A percentile compares a stretch with the other conserved stretches of the same genome.
phyloP scores from a whole-genome alignment of 1,139 yeast genomes.

The Hemisphaericaspora xylofermentans region DNA sequence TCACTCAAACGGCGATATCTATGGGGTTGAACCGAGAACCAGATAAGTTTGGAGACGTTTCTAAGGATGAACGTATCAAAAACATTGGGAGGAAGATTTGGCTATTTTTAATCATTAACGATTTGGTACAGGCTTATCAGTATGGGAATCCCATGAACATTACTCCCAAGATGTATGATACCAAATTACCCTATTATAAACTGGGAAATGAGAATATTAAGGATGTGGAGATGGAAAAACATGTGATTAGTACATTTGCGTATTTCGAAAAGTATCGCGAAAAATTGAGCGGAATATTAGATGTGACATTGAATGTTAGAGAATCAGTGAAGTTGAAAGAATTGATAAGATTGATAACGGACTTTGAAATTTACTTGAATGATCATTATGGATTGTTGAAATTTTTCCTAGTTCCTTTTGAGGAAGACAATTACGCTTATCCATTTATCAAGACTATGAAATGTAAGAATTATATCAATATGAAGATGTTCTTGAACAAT shows the following conservation, averaged over 20 bases:
- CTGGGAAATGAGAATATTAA: slow-evolving; percentile 31
- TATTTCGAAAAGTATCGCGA: slow-evolving; percentile 25
- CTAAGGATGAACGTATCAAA: slow-evolving; percentile 26
- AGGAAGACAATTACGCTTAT: slow-evolving; percentile 21
- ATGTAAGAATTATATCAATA: slow-evolving; percentile 31
- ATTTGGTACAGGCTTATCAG: slow-evolving; percentile 26
- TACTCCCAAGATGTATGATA: slow-evolving; percentile 23
- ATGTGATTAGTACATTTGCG: slow-evolving; percentile 23
- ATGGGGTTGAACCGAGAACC: slow-evolving; percentile 50
- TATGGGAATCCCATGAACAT: slow-evolving; percentile 33
- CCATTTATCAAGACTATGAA: slow-evolving; percentile 34
- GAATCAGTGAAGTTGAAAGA: slow-evolving; percentile 19
- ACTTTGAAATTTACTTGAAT: slow-evolving; percentile 29
- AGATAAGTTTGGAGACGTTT: slow-evolving; percentile 19
- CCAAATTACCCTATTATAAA: slow-evolving; percentile 26
- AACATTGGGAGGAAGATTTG: slow-evolving; percentile 54
- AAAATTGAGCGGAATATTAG: slow-evolving; percentile 23
- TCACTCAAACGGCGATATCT: slow-evolving; percentile 44
- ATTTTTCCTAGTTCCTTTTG: slow-evolving; percentile 26
- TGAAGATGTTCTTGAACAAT: slow-evolving; percentile 28
- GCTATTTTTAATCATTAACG: slow-evolving; percentile 41
- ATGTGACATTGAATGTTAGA: slow-evolving; percentile 24
- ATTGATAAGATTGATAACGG: slow-evolving; percentile 23
- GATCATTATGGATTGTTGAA: slow-evolving; percentile 23
- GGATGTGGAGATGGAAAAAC: slow-evolving; percentile 30